Evolutionary conservation across 768 basidiomycete species (phyloP).

Genomic region (Mycena sanguinolenta): DNA sequence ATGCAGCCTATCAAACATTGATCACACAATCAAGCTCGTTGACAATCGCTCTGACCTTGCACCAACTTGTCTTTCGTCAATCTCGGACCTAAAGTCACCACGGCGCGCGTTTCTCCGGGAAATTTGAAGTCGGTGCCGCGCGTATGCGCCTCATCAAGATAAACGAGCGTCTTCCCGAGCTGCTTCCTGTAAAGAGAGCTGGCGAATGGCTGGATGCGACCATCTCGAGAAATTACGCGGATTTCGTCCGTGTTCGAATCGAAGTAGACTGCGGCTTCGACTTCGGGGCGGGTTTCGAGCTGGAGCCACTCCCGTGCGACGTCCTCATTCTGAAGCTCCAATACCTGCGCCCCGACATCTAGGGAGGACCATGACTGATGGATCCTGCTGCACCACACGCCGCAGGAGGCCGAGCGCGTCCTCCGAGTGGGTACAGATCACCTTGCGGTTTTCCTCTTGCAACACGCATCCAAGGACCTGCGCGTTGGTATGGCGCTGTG

Average conservation of each 20-base stretch:
- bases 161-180: conserved; percentile 56
- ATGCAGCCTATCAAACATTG: conserved; percentile 57
- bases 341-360: conserved; percentile 70
- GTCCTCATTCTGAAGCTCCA: conserved; percentile 61
- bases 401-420: conserved; percentile 45
- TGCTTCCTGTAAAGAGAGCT: conserved; percentile 53
- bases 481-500: conserved; percentile 63
- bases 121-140: conserved; percentile 68
- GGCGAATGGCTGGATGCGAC: conserved; percentile 48
- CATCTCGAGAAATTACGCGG: conserved; percentile 52
- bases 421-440: conserved; percentile 39
- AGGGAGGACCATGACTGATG: conserved; percentile 60
- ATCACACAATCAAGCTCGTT: not conserved
- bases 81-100: conserved; percentile 64
- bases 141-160: conserved; percentile 68
- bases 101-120: conserved; percentile 55
- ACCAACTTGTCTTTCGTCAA: conserved; percentile 65
- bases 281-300: conserved; percentile 31
- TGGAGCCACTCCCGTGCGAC: conserved; percentile 58
- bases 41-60: conserved; percentile 54
- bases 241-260: conserved; percentile 52
- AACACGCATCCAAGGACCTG: conserved; percentile 55
- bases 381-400: conserved; percentile 50
- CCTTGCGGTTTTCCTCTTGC: conserved; percentile 55
- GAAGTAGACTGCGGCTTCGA: conserved; percentile 60